Conservation (phyloP, 768 basidiomycete species). For the Neoboletus magnificus region DNA sequence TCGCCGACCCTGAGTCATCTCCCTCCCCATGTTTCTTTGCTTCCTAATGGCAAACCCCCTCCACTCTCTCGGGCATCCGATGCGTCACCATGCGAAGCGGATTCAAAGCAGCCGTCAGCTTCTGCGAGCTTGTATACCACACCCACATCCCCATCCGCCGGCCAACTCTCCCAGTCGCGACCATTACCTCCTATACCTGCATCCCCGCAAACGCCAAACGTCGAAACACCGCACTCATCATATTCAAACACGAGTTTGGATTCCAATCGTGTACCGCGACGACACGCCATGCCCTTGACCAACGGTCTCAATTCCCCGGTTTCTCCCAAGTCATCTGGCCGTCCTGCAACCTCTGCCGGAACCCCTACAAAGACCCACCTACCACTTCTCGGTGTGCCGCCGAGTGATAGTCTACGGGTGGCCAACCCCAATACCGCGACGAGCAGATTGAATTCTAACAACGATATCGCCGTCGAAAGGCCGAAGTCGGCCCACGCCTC, state of each 20-base stretch:
- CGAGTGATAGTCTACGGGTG: background rate
- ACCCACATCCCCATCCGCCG: constrained; percentile 6
- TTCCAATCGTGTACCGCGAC: constrained; percentile 11
- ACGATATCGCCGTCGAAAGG: background rate
- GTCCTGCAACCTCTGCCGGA: constrained; percentile 43
- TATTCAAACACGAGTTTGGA: constrained; percentile 19
- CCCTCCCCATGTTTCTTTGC: constrained; percentile 9
- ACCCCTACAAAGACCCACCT: constrained; percentile 11
- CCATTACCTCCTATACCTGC: constrained; percentile 30
- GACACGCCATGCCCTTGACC: constrained; percentile 3
- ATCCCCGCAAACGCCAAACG: constrained; percentile 24
- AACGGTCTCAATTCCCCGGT: background rate
- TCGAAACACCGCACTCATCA: constrained; percentile 18
- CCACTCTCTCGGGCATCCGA: constrained; percentile 1
- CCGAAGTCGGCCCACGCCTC: constrained; percentile 30
- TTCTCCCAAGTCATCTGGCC: constrained; percentile 19
- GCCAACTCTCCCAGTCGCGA: constrained; percentile 13
- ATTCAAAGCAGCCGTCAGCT: constrained; percentile 26
- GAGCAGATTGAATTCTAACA: background rate
- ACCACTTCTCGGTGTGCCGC: background rate
- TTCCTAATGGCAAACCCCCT: constrained; percentile 12
- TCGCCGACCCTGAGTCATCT: constrained; percentile 8
- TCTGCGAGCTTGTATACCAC: constrained; percentile 5
- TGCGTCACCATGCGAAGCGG: constrained; percentile 9
- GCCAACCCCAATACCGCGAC: background rate